Percentiles rank a stretch among this genome's conserved stretches.
These are phyloP conservation scores for Cercospora sojina DNA, from an alignment of 2,329 filamentous ascomycete genomes.

Conservation along the genomic window DNA sequence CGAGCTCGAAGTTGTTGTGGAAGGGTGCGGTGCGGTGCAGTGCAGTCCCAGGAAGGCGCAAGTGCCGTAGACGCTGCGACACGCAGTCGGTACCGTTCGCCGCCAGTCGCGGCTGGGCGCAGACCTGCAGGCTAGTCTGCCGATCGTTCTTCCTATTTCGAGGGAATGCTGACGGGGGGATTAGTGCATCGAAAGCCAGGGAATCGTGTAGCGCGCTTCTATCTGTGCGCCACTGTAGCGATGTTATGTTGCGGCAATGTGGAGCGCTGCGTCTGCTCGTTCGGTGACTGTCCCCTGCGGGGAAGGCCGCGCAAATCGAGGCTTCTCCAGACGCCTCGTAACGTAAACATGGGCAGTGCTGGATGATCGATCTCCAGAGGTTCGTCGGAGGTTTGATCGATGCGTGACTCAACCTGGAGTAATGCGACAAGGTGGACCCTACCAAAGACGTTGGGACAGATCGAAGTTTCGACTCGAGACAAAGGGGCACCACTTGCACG, in stretches of 20 bases:
- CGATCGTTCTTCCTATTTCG: neutral
- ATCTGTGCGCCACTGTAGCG: neutral
- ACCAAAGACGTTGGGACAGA: neutral
- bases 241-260: neutral
- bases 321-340: neutral
- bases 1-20: neutral
- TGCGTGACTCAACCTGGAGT: neutral
- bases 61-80: no score
- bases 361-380: neutral
- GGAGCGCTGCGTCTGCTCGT: neutral
- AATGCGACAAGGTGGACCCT: neutral
- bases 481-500: conserved; percentile 8
- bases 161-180: neutral
- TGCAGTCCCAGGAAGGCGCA: neutral
- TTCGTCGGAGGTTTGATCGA: neutral
- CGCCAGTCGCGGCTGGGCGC: neutral
- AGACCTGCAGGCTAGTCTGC: neutral
- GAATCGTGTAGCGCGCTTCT: neutral
- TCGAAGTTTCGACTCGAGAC: neutral
- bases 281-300: neutral
- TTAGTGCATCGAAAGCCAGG: neutral
- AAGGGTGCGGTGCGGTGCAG: neutral
- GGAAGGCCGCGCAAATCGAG: neutral
- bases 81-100: neutral
- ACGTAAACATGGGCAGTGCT: neutral